A percentile compares a stretch with the other conserved stretches of the same genome.
Evolutionary conservation across 2,329 filamentous ascomycete genomes (phyloP).

Genomic region (Cephalotrichum gorgonifer): DNA sequence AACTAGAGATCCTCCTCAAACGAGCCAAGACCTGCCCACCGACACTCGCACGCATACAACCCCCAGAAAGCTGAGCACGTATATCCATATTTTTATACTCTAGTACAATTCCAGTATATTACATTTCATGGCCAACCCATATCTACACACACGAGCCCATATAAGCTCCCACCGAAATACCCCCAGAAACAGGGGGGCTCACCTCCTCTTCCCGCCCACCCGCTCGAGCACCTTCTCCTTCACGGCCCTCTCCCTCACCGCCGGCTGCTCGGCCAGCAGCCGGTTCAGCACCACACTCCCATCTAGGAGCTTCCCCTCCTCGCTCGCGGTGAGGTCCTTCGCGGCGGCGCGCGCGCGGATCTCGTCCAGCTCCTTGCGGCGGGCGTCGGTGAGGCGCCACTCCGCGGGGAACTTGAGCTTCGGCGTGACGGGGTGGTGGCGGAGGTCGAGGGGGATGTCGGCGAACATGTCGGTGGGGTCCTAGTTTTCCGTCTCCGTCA

Average conservation of each 20-base stretch:
- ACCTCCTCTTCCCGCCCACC: slow-evolving; percentile 11
- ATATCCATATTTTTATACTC: too few species aligned
- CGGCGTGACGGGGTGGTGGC: slow-evolving; percentile 61
- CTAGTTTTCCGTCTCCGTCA: slow-evolving; percentile 22
- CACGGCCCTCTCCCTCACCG: slow-evolving; percentile 13
- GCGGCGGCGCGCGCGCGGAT: slow-evolving; percentile 40
- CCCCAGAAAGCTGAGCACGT: too few species aligned
- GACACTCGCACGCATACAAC: too few species aligned
- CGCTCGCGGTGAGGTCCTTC: slow-evolving; percentile 42
- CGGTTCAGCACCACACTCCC: slow-evolving; percentile 23
- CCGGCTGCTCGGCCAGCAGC: not conserved
- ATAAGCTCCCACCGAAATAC: not conserved
- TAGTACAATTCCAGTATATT: too few species aligned
- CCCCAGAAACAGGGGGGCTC: not conserved
- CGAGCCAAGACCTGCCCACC: too few species aligned
- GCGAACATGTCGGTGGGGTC: slow-evolving; percentile 72
- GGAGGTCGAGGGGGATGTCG: slow-evolving; percentile 80
- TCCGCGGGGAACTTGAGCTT: slow-evolving; percentile 65
- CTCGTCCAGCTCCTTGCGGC: slow-evolving; percentile 54
- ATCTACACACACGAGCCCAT: not conserved
- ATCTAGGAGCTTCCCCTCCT: slow-evolving; percentile 48
- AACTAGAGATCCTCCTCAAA: too few species aligned
- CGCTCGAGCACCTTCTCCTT: slow-evolving; percentile 19
- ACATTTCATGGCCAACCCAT: not conserved
- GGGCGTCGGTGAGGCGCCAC: slow-evolving; percentile 70